Conservation (phyloP, 2,329 filamentous ascomycete species). For the Cladosporium sp. region DNA sequence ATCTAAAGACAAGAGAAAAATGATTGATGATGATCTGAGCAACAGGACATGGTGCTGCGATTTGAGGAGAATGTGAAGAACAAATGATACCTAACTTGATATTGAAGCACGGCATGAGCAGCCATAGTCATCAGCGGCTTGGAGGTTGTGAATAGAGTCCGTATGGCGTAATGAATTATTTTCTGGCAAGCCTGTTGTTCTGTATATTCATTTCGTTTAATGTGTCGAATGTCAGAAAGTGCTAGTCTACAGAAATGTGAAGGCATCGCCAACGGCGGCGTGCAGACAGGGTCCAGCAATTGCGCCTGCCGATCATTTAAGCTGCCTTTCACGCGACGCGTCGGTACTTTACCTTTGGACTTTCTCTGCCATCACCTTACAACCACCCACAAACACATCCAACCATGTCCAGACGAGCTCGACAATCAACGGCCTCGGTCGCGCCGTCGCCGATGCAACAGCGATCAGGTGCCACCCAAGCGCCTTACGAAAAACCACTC, state of each 20-base stretch:
- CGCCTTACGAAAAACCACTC: conserved; percentile 53
- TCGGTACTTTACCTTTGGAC: neutral
- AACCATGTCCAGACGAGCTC: neutral
- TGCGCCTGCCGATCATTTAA: neutral
- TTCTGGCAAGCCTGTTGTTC: neutral
- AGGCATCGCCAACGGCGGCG: neutral
- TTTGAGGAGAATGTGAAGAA: neutral
- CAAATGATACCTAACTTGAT: neutral
- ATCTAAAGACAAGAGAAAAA: neutral
- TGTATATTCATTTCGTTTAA: neutral
- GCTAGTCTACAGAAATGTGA: neutral
- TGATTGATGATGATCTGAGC: neutral
- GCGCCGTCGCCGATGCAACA: conserved; percentile 6
- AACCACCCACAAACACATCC: neutral
- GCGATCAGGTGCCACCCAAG: neutral
- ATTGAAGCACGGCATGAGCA: neutral
- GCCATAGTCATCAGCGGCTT: neutral
- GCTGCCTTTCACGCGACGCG: conserved; percentile 2
- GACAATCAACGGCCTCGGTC: conserved; percentile 3
- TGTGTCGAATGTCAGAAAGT: neutral
- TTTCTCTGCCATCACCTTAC: neutral
- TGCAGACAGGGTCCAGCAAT: conserved; percentile 1
- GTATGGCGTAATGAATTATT: neutral
- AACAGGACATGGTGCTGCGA: neutral
- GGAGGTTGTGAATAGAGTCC: neutral